phyloP scores from a whole-genome alignment of 805 yeast species.

The Candida namnaoensis region DNA sequence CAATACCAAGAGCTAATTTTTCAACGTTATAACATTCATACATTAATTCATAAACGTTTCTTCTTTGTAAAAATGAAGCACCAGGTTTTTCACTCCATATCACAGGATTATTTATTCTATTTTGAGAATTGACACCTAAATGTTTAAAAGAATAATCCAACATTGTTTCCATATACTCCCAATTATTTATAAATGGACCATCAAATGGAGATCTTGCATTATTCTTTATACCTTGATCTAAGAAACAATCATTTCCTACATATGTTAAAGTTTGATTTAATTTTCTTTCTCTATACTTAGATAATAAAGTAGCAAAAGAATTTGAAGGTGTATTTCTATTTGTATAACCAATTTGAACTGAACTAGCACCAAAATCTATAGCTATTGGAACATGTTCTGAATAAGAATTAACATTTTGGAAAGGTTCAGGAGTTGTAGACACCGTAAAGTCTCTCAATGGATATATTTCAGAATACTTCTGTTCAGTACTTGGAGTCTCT shows the following conservation, averaged over 20 bases:
- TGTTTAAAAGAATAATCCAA: conserved; percentile 80
- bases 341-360: conserved; percentile 52
- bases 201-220: conserved; percentile 78
- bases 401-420: conserved; percentile 33
- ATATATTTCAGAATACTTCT: conserved; percentile 3
- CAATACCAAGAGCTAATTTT: conserved; percentile 72
- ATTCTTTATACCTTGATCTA: conserved; percentile 62
- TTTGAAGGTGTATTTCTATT: conserved; percentile 40
- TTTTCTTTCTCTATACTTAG: conserved; percentile 76
- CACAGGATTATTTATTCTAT: conserved; percentile 66
- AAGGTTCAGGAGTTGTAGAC: conserved; percentile 30
- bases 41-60: conserved; percentile 67
- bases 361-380: conserved; percentile 72
- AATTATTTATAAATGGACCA: conserved; percentile 78
- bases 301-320: conserved; percentile 57
- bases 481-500: too few species aligned
- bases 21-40: conserved; percentile 81
- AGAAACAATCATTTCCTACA: conserved; percentile 73
- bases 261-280: conserved; percentile 51
- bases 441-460: conserved; percentile 13
- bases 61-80: conserved; percentile 60
- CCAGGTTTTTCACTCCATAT: conserved; percentile 75
- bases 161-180: conserved; percentile 83
- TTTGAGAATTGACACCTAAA: conserved; percentile 47
- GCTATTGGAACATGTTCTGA: conserved; percentile 64